A percentile compares a stretch with the other conserved stretches of the same genome.
These are phyloP conservation scores for Adiantum capillusveneris DNA, from an alignment of 75 land plant species.

Conservation along the genomic window DNA sequence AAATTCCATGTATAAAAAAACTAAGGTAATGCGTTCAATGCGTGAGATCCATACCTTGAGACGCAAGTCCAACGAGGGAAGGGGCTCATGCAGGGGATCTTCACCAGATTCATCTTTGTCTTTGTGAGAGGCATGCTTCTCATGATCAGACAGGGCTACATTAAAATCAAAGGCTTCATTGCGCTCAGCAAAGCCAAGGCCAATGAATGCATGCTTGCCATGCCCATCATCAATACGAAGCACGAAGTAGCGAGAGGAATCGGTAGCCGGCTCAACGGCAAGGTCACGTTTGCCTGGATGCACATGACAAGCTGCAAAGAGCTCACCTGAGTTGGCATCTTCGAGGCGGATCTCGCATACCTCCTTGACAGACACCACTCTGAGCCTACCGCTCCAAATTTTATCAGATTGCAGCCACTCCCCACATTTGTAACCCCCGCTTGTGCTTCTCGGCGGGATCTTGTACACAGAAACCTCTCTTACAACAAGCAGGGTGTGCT, in stretches of 20 bases:
- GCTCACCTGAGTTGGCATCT: slow-evolving; percentile 87
- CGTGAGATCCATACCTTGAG: slow-evolving; percentile 18
- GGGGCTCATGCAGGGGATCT: slow-evolving; percentile 20
- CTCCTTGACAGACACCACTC: slow-evolving; percentile 71
- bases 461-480: slow-evolving; percentile 95
- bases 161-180: slow-evolving; percentile 99
- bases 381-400: slow-evolving; percentile 96
- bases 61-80: slow-evolving; percentile 24
- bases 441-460: slow-evolving; percentile 84
- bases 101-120: slow-evolving; percentile 46
- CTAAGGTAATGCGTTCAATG: too few species aligned
- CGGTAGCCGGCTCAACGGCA: slow-evolving; percentile 79
- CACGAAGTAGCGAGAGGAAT: slow-evolving; percentile 96
- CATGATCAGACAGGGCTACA: slow-evolving; percentile 97
- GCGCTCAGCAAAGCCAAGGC: slow-evolving; percentile 85
- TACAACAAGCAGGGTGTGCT: slow-evolving; percentile 90
- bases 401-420: slow-evolving; percentile 99
- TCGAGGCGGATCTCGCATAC: slow-evolving; percentile 95
- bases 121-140: slow-evolving; percentile 73
- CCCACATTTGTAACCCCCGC: slow-evolving; percentile 97
- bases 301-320: slow-evolving; percentile 92
- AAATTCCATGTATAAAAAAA: too few species aligned
- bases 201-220: slow-evolving; percentile 95
- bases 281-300: slow-evolving; percentile 70
- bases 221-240: slow-evolving; percentile 86